Conservation (phyloP, 208 protist genomes). For the Wallacemonas collosoma region DNA sequence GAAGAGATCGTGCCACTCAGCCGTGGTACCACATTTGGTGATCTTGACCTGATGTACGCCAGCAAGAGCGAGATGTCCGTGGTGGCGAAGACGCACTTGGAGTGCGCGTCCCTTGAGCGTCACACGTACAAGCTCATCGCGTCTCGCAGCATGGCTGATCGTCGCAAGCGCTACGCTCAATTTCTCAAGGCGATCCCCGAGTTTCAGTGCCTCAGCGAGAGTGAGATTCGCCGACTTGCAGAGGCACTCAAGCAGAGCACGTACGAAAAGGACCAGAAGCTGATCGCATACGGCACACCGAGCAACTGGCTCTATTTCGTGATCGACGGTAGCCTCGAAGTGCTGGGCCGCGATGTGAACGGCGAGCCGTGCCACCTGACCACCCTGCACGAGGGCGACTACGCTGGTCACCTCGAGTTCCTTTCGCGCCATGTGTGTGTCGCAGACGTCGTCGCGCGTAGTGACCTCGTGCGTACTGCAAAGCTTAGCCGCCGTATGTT, state of each 20-base stretch:
- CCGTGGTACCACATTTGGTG: slow-evolving; percentile 49
- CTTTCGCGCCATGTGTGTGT: slow-evolving; percentile 69
- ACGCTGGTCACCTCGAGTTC: slow-evolving; percentile 73
- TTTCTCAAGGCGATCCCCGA: slow-evolving; percentile 54
- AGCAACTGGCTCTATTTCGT: slow-evolving; percentile 76
- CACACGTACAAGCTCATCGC: slow-evolving; percentile 73
- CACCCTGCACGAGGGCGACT: slow-evolving; percentile 43
- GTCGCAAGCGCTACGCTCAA: slow-evolving; percentile 48
- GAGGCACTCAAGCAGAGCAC: slow-evolving; percentile 58
- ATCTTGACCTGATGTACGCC: slow-evolving; percentile 68
- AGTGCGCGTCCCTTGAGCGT: slow-evolving; percentile 67
- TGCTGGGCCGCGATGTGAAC: slow-evolving; percentile 34
- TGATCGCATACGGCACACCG: slow-evolving; percentile 56
- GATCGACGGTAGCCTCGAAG: slow-evolving; percentile 60
- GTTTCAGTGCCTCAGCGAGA: slow-evolving; percentile 31
- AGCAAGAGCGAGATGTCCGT: slow-evolving; percentile 34
- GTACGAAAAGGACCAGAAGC: slow-evolving; percentile 48
- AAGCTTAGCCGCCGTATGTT: slow-evolving; percentile 75
- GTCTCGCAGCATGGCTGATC: slow-evolving; percentile 55
- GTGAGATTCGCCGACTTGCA: slow-evolving; percentile 46
- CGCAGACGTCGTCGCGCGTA: slow-evolving; percentile 54
- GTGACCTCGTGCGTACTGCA: slow-evolving; percentile 48
- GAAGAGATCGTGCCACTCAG: slow-evolving; percentile 24
- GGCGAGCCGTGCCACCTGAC: slow-evolving; percentile 42
- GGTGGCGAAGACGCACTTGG: slow-evolving; percentile 28